Evolutionary conservation across 139 green algal genomes (phyloP).

Genomic region (Haematococcus lacustris): DNA sequence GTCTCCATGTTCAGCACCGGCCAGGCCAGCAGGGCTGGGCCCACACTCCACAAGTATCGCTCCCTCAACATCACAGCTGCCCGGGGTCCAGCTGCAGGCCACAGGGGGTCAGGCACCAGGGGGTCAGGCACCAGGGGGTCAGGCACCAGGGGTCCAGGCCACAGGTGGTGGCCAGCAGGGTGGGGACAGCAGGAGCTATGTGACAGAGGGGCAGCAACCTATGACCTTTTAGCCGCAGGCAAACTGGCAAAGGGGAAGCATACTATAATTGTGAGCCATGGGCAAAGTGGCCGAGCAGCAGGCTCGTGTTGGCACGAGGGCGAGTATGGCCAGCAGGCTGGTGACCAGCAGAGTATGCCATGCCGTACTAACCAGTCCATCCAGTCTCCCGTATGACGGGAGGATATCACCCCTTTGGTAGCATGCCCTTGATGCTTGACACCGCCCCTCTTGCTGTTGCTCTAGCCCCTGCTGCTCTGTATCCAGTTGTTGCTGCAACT

Average conservation of each 20-base stretch:
- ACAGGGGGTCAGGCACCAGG: too few relatives aligned
- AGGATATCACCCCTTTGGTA: too few relatives aligned
- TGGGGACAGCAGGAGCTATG: not conserved
- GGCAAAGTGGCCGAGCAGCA: not conserved
- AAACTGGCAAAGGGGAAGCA: not conserved
- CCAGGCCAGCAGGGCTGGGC: slow-evolving; percentile 75
- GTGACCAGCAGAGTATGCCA: too few relatives aligned
- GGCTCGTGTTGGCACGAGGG: too few relatives aligned
- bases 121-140: not conserved
- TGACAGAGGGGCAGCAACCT: not conserved
- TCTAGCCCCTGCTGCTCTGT: too few relatives aligned
- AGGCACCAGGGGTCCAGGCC: not conserved
- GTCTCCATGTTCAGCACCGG: slow-evolving; percentile 53
- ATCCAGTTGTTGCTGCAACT: not conserved
- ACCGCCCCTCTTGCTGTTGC: too few relatives aligned
- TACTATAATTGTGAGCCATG: not conserved
- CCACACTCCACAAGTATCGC: slow-evolving; percentile 74
- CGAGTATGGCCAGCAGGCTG: too few relatives aligned
- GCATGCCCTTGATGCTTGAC: too few relatives aligned
- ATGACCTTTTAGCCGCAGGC: not conserved
- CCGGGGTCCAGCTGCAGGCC: not conserved
- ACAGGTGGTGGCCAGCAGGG: not conserved
- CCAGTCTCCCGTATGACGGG: too few relatives aligned
- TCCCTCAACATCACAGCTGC: slow-evolving; percentile 1
- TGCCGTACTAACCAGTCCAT: too few relatives aligned